phyloP scores from a whole-genome alignment of 2,329 filamentous ascomycete species.

The Xylariaceae sp. region DNA sequence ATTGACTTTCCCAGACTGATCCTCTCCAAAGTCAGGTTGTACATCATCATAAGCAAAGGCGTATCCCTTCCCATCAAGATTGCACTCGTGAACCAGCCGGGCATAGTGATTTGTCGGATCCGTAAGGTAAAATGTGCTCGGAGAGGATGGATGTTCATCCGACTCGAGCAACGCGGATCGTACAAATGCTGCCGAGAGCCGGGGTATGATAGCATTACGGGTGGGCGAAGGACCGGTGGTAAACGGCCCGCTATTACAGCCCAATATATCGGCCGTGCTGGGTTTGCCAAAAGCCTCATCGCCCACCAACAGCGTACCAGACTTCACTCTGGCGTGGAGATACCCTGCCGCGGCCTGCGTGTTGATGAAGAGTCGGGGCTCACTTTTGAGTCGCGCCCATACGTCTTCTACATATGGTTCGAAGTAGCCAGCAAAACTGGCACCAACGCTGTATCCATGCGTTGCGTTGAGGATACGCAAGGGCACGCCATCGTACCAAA shows the following conservation, averaged over 20 bases:
- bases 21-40: conserved; percentile 42
- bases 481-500: conserved; percentile 29
- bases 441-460: conserved; percentile 38
- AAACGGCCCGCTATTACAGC: conserved; percentile 60
- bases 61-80: conserved; percentile 51
- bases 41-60: conserved; percentile 60
- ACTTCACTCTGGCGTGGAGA: conserved; percentile 45
- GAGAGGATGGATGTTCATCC: conserved; percentile 37
- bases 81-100: conserved; percentile 49
- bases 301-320: conserved; percentile 36
- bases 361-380: conserved; percentile 49
- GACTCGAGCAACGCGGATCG: conserved; percentile 48
- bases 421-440: conserved; percentile 41
- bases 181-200: conserved; percentile 45
- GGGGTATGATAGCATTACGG: conserved; percentile 43
- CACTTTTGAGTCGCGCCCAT: conserved; percentile 32
- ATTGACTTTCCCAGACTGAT: conserved; percentile 52
- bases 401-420: conserved; percentile 39
- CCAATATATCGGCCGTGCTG: conserved; percentile 57
- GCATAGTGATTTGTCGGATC: conserved; percentile 53
- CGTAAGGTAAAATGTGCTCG: conserved; percentile 34
- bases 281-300: conserved; percentile 49
- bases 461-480: conserved; percentile 42
- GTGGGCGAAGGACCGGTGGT: conserved; percentile 35
- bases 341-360: conserved; percentile 56